Evolutionary conservation across 768 basidiomycete species (phyloP).

Genomic region (Panaeolus cyanescens): DNA sequence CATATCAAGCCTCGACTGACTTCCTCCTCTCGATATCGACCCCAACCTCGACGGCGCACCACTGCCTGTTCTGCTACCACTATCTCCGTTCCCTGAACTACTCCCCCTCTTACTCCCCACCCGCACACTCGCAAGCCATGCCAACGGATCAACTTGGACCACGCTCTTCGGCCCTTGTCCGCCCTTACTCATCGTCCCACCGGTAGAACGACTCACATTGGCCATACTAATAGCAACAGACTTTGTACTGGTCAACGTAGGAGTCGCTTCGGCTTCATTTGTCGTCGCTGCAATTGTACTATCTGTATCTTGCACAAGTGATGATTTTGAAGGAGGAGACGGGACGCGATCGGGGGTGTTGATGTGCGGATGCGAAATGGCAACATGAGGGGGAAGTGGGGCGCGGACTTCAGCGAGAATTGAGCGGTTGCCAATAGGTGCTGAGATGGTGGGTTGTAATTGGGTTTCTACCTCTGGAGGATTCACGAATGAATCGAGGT

Average conservation of each 20-base stretch:
- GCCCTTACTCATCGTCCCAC: slow-evolving; percentile 51
- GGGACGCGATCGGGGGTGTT: slow-evolving; percentile 11
- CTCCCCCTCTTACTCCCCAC: slow-evolving; percentile 58
- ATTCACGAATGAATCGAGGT: slow-evolving; percentile 53
- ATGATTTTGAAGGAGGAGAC: neutral
- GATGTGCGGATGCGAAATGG: slow-evolving; percentile 12
- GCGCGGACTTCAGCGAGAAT: slow-evolving; percentile 76
- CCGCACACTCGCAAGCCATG: slow-evolving; percentile 76
- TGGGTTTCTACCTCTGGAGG: slow-evolving; percentile 38
- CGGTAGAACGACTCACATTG: slow-evolving; percentile 22
- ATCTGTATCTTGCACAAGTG: neutral
- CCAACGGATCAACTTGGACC: slow-evolving; percentile 61
- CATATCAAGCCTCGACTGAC: slow-evolving; percentile 24
- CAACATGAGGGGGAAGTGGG: slow-evolving; percentile 30
- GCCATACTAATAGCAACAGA: slow-evolving; percentile 7
- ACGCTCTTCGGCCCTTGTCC: slow-evolving; percentile 50
- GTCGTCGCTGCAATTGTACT: too few species aligned
- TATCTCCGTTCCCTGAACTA: slow-evolving; percentile 52
- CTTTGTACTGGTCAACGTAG: slow-evolving; percentile 13
- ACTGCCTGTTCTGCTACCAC: slow-evolving; percentile 40
- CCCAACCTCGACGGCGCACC: slow-evolving; percentile 48
- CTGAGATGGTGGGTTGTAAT: slow-evolving; percentile 46
- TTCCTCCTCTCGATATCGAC: slow-evolving; percentile 35
- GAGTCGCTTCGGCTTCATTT: slow-evolving; percentile 11
- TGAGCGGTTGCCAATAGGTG: slow-evolving; percentile 64